Evolutionary conservation across 345 rosid species (phyloP).

Genomic region (Xanthoceras sorbifolium): DNA sequence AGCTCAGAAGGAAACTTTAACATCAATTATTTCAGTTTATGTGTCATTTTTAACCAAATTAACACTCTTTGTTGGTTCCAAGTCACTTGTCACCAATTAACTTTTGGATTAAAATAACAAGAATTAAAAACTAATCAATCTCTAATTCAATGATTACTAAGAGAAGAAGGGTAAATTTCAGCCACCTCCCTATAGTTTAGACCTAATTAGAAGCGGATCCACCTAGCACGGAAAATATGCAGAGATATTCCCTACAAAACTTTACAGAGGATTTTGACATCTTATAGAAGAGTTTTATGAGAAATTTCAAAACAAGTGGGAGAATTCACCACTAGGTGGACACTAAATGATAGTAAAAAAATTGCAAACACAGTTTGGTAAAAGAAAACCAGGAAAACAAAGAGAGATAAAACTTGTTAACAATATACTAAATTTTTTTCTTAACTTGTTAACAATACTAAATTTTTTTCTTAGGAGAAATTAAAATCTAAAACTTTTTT

Average conservation of each 20-base stretch:
- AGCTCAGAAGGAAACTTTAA: neutral
- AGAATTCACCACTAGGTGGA: neutral
- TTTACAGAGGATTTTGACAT: no score
- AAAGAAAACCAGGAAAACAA: no score
- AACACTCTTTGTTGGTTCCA: neutral
- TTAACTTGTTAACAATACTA: no score
- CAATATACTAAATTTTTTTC: no score
- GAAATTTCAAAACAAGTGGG: neutral
- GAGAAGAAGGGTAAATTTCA: no score
- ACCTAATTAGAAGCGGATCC: no score
- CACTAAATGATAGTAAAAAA: neutral
- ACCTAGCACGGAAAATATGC: no score
- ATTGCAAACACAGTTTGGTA: neutral
- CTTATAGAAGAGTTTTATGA: no score
- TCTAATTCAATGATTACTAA: neutral
- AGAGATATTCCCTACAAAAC: no score
- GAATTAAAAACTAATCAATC: neutral
- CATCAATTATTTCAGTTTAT: neutral
- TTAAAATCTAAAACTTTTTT: neutral
- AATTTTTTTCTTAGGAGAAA: neutral
- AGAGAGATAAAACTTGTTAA: no score
- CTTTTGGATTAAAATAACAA: no score
- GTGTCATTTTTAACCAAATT: neutral
- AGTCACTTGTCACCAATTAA: slow-evolving; percentile 2
- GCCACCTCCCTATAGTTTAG: no score